A percentile compares a stretch with the other conserved stretches of the same genome.
Evolutionary conservation across 441 rosid genomes (phyloP).

Genomic region (Erodium trifolium): DNA sequence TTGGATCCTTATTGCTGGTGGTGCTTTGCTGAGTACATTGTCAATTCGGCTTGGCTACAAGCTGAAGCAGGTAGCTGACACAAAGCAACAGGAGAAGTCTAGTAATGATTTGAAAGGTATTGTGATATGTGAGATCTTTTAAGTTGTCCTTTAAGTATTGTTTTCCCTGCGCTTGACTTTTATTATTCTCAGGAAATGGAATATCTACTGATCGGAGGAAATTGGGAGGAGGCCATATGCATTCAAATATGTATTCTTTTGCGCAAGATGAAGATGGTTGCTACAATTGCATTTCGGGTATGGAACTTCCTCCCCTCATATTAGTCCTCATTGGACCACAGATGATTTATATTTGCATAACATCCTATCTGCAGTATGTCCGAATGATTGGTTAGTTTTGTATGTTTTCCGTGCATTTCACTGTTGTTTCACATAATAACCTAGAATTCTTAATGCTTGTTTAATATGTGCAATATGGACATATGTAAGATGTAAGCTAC

Average conservation of each 20-base stretch:
- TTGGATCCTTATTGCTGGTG: slow-evolving; percentile 90
- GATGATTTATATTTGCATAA: neutral
- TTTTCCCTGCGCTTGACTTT: slow-evolving; percentile 15
- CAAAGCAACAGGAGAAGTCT: slow-evolving; percentile 43
- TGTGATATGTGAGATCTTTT: neutral
- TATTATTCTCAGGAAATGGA: slow-evolving; percentile 42
- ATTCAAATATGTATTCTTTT: slow-evolving; percentile 47
- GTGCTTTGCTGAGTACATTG: slow-evolving; percentile 84
- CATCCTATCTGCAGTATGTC: too few species aligned
- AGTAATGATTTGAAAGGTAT: slow-evolving; percentile 36
- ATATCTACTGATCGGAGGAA: slow-evolving; percentile 40
- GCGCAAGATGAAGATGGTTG: slow-evolving; percentile 49
- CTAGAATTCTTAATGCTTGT: too few species aligned
- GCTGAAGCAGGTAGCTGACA: slow-evolving; percentile 62
- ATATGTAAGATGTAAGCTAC: too few species aligned
- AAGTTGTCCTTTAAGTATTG: slow-evolving; percentile 1
- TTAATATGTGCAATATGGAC: too few species aligned
- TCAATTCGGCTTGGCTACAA: slow-evolving; percentile 81
- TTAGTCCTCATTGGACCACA: neutral
- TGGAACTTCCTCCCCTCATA: slow-evolving; percentile 10
- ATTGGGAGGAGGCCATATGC: slow-evolving; percentile 39
- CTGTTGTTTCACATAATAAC: too few species aligned
- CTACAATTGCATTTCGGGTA: slow-evolving; percentile 65
- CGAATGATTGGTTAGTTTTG: too few species aligned
- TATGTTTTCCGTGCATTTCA: too few species aligned